These are phyloP conservation scores for Heimioporus sp. DNA, from an alignment of 768 basidiomycete genomes.

Conservation along the genomic window DNA sequence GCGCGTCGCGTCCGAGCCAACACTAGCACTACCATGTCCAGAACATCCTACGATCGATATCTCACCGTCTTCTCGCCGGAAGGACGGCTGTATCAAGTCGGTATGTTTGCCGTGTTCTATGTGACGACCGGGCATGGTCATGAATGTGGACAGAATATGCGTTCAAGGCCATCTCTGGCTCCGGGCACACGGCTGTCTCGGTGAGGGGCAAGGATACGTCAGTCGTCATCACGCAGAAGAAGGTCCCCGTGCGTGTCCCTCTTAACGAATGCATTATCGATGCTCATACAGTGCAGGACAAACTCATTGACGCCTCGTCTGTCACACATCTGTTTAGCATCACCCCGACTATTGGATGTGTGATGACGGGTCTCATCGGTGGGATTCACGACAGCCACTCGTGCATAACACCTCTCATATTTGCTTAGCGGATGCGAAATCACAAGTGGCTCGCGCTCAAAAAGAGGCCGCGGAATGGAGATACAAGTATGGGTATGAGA, in stretches of 20 bases:
- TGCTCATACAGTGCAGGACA: constrained; percentile 61
- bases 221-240: constrained; percentile 97
- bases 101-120: constrained; percentile 42
- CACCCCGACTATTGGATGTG: constrained; percentile 95
- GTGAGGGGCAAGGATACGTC: constrained; percentile 93
- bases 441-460: constrained; percentile 85
- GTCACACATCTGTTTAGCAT: constrained; percentile 96
- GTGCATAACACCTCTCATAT: constrained; percentile 1
- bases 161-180: constrained; percentile 98
- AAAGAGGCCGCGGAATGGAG: constrained; percentile 89
- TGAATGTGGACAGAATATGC: constrained; percentile 76
- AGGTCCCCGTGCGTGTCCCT: constrained; percentile 78
- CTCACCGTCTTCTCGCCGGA: constrained; percentile 97
- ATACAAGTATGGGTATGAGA: constrained; percentile 97
- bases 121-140: neutral
- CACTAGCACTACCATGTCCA: constrained; percentile 69
- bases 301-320: constrained; percentile 91
- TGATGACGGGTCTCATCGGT: constrained; percentile 98
- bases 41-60: constrained; percentile 94
- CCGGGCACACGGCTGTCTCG: constrained; percentile 90
- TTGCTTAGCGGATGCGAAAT: constrained; percentile 79
- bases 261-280: neutral
- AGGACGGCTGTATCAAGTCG: constrained; percentile 98
- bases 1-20: constrained; percentile 55
- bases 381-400: constrained; percentile 15